Percentiles rank a stretch among this genome's conserved stretches.
phyloP scores from a whole-genome alignment of 345 rosid species.

The Eucalyptus sp. region DNA sequence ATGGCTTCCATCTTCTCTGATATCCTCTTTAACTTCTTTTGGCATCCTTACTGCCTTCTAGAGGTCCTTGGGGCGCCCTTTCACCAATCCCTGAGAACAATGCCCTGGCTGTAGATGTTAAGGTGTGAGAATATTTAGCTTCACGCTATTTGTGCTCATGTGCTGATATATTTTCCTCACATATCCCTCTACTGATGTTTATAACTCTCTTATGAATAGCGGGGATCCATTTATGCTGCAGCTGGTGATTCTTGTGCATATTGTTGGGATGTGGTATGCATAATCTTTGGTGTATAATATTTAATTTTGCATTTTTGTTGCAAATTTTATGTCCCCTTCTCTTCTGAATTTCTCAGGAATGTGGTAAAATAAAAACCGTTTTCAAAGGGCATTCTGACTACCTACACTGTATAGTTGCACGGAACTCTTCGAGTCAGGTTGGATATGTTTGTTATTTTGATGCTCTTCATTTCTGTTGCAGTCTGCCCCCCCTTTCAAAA shows the following conservation, averaged over 20 bases:
- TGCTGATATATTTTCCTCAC: not conserved
- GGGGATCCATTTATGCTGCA: slow-evolving; percentile 72
- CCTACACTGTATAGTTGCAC: slow-evolving; percentile 69
- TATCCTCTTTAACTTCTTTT: not conserved
- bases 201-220: slow-evolving; percentile 14
- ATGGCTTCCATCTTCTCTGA: not conserved
- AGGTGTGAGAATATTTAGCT: slow-evolving; percentile 21
- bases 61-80: slow-evolving; percentile 98
- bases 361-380: slow-evolving; percentile 54
- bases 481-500: too few relatives aligned
- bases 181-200: not conserved
- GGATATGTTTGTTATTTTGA: not conserved
- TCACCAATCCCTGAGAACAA: slow-evolving; percentile 90
- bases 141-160: not conserved
- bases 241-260: slow-evolving; percentile 93
- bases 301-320: not conserved
- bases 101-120: slow-evolving; percentile 61
- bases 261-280: slow-evolving; percentile 97
- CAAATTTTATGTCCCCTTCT: not conserved
- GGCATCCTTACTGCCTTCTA: not conserved
- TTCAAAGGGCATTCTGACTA: slow-evolving; percentile 88
- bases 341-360: slow-evolving; percentile 54
- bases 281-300: slow-evolving; percentile 11
- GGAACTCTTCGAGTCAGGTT: slow-evolving; percentile 76
- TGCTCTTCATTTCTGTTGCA: not conserved